Conservation (phyloP, 2,329 filamentous ascomycete genomes). For the Beauveria caledonica region DNA sequence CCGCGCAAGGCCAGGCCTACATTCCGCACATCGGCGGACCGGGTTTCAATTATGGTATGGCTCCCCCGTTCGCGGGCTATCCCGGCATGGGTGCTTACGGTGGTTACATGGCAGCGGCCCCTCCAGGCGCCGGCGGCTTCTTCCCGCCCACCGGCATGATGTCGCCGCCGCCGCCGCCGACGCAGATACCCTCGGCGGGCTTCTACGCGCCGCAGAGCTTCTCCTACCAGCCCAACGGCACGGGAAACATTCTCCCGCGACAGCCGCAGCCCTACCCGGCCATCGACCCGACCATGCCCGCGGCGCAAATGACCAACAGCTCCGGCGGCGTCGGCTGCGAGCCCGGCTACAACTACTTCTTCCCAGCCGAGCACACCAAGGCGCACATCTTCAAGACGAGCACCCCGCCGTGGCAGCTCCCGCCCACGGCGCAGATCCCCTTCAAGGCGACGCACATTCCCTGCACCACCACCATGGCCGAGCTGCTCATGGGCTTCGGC, state of each 20-base stretch:
- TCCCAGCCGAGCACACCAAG: conserved; percentile 48
- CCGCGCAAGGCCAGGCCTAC: conserved; percentile 29
- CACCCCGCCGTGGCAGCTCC: conserved; percentile 45
- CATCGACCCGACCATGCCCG: conserved; percentile 38
- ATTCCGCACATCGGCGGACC: conserved; percentile 30
- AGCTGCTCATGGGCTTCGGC: conserved; percentile 52
- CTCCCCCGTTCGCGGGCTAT: conserved; percentile 16
- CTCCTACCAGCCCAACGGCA: conserved; percentile 31
- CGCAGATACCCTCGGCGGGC: conserved; percentile 17
- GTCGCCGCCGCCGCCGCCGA: neutral
- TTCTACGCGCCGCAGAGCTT: conserved; percentile 21
- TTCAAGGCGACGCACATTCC: conserved; percentile 47
- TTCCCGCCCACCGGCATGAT: neutral
- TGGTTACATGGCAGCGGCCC: conserved; percentile 12
- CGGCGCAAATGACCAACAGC: conserved; percentile 47
- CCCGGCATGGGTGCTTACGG: conserved; percentile 21
- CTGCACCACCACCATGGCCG: conserved; percentile 40
- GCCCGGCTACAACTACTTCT: conserved; percentile 57
- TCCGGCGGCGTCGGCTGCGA: conserved; percentile 51
- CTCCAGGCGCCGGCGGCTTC: neutral
- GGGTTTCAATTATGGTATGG: conserved; percentile 24
- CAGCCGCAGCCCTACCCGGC: conserved; percentile 33
- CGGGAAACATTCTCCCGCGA: conserved; percentile 27
- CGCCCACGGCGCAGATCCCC: conserved; percentile 30
- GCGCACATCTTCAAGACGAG: conserved; percentile 48